Evolutionary conservation across 2,329 filamentous ascomycete species (phyloP).

Genomic region (Colletotrichum sp.): DNA sequence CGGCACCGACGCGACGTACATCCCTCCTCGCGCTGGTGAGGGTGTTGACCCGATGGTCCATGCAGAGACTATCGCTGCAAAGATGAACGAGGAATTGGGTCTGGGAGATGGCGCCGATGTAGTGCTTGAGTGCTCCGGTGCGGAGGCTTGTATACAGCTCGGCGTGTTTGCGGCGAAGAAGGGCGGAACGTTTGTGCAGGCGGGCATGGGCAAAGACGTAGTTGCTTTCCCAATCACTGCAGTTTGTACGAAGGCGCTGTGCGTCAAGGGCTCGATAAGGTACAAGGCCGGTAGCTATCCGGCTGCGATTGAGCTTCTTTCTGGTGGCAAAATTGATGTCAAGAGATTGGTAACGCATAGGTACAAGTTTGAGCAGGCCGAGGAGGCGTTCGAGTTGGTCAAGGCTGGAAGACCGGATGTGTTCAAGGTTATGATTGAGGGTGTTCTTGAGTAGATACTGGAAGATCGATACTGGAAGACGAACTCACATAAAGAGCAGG

Average conservation of each 20-base stretch:
- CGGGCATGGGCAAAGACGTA: not conserved
- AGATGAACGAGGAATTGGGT: not conserved
- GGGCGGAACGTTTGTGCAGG: not conserved
- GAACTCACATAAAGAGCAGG: not conserved
- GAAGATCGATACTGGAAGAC: not conserved
- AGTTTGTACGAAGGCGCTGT: not conserved
- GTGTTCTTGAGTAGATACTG: not conserved
- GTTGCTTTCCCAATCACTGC: not conserved
- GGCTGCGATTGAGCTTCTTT: not conserved
- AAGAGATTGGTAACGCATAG: not conserved
- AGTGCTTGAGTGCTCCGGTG: conserved; percentile 44
- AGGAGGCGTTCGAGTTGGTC: not conserved
- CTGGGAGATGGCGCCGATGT: not conserved
- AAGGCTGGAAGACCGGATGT: not conserved
- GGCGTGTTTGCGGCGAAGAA: not conserved
- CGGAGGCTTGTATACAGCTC: not conserved
- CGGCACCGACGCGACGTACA: not conserved
- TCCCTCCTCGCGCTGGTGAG: not conserved
- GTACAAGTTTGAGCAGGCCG: not conserved
- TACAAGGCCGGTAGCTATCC: not conserved
- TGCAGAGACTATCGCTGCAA: not conserved
- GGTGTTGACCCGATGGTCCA: not conserved
- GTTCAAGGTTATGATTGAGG: not conserved
- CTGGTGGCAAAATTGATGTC: not conserved
- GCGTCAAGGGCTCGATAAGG: not conserved